phyloP scores from a whole-genome alignment of 2,329 filamentous ascomycete species.

The Epichloe gansuensis region DNA sequence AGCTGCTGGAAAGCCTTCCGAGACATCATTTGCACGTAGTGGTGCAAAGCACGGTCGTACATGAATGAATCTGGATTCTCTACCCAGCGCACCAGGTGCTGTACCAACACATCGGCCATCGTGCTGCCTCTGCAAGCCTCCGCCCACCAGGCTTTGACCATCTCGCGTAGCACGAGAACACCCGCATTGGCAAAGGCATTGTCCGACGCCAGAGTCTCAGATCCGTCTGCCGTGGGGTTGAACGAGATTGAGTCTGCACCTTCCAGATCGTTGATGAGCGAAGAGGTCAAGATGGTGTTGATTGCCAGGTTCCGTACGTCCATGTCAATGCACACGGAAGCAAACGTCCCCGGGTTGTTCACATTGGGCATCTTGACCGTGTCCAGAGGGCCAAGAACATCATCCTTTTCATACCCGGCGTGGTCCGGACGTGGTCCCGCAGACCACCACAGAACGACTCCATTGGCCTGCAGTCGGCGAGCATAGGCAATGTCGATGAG shows the following conservation, averaged over 20 bases:
- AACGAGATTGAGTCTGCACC: constrained; percentile 78
- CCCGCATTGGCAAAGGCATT: constrained; percentile 88
- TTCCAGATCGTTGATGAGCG: constrained; percentile 91
- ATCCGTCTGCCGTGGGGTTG: constrained; percentile 40
- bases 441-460: constrained; percentile 97
- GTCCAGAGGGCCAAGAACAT: constrained; percentile 71
- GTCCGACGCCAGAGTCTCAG: constrained; percentile 58
- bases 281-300: constrained; percentile 94
- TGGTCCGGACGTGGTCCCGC: constrained; percentile 78
- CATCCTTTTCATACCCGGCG: constrained; percentile 88
- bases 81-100: constrained; percentile 94
- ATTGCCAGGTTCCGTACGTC: constrained; percentile 90
- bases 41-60: constrained; percentile 86
- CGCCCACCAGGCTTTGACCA: constrained; percentile 98
- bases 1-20: constrained; percentile 93
- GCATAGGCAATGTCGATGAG: constrained; percentile 95
- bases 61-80: constrained; percentile 87
- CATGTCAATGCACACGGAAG: constrained; percentile 91
- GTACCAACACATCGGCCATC: constrained; percentile 96
- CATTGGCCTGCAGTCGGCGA: constrained; percentile 74
- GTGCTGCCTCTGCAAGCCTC: constrained; percentile 81
- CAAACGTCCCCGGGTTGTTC: constrained; percentile 87
- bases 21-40: constrained; percentile 98
- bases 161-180: constrained; percentile 81
- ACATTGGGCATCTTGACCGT: constrained; percentile 82